Conservation (phyloP, 1,139 yeast species). For the Groenewaldozyma sp. region DNA sequence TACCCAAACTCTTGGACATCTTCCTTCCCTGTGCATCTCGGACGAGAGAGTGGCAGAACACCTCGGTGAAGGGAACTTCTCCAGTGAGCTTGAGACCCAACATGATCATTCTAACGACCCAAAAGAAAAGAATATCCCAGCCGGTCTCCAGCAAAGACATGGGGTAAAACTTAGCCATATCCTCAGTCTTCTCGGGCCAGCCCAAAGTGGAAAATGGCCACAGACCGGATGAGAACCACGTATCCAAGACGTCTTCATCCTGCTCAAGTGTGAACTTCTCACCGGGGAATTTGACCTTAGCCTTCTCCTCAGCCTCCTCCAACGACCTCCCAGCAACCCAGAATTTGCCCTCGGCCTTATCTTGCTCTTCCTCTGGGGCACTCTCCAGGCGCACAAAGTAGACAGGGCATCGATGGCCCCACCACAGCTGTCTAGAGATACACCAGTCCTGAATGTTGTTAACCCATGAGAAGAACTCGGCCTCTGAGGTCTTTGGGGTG, state of each 20-base stretch:
- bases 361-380: conserved; percentile 36
- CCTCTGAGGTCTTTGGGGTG: conserved; percentile 80
- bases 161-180: conserved; percentile 73
- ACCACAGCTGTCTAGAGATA: conserved; percentile 98
- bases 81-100: conserved; percentile 88
- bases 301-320: conserved; percentile 81
- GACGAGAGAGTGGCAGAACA: conserved; percentile 95
- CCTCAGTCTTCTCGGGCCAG: conserved; percentile 78
- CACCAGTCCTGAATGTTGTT: conserved; percentile 99
- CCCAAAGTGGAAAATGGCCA: conserved; percentile 98
- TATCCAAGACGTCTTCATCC: conserved; percentile 96
- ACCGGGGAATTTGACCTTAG: conserved; percentile 61
- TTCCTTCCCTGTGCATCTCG: conserved; percentile 99
- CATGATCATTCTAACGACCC: conserved; percentile 97
- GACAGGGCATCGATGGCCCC: conserved; percentile 99
- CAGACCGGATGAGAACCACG: conserved; percentile 97
- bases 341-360: conserved; percentile 47
- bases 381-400: conserved; percentile 82
- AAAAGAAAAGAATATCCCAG: conserved; percentile 97
- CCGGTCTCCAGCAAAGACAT: conserved; percentile 95
- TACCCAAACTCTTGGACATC: conserved; percentile 97
- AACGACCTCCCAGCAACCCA: conserved; percentile 87
- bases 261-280: conserved; percentile 70
- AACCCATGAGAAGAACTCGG: conserved; percentile 93
- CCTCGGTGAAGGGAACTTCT: conserved; percentile 86